A percentile compares a stretch with the other conserved stretches of the same genome.
These are phyloP conservation scores for Piper betle DNA, from an alignment of 164 flowering plant species.

Conservation along the genomic window DNA sequence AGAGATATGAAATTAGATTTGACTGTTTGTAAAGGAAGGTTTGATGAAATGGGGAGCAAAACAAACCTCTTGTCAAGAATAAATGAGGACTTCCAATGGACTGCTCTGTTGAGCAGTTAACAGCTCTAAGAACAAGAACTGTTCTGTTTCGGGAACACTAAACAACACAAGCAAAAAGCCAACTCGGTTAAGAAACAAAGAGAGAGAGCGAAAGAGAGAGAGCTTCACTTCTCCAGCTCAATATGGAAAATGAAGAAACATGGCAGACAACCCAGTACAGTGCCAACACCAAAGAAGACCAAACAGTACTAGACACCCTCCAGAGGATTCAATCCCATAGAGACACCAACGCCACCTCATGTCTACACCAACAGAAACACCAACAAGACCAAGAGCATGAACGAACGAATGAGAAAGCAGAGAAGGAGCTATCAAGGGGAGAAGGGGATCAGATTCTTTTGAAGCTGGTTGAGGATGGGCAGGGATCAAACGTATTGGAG, in stretches of 20 bases:
- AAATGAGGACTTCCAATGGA: too few species aligned
- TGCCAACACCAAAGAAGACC: background rate
- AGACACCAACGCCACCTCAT: background rate
- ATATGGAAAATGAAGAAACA: background rate
- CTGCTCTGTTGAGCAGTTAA: too few species aligned
- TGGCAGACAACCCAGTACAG: background rate
- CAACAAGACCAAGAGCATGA: background rate
- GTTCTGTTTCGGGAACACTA: background rate
- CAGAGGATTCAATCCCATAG: too few species aligned
- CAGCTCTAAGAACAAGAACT: background rate
- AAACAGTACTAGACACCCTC: background rate
- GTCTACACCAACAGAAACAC: background rate
- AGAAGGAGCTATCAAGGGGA: background rate
- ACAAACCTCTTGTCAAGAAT: too few species aligned
- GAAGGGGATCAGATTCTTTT: background rate
- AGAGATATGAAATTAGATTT: background rate
- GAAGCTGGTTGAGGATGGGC: background rate
- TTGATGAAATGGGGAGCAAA: background rate
- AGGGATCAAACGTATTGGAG: background rate
- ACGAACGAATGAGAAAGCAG: too few species aligned
- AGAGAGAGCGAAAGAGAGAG: too few species aligned
- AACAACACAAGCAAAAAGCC: background rate
- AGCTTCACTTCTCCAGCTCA: background rate
- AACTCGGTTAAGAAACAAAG: background rate
- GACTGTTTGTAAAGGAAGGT: background rate